Evolutionary conservation across 768 basidiomycete genomes (phyloP).

Genomic region (Mycena latifolia): DNA sequence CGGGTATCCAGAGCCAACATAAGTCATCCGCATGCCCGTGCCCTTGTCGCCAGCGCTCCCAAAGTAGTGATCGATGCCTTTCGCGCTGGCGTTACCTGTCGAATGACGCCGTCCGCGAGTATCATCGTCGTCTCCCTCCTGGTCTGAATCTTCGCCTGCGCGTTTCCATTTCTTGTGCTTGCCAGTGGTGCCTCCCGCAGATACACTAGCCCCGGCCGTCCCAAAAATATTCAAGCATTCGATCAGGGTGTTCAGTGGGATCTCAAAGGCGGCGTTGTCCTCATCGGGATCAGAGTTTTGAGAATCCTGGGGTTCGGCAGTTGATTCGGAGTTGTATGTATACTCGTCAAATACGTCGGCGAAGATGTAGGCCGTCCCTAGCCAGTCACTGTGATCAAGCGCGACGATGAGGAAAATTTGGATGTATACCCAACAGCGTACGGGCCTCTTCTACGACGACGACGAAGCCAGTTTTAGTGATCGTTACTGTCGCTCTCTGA

Average conservation of each 20-base stretch:
- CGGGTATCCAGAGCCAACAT: conserved; percentile 82
- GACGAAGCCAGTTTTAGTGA: conserved; percentile 77
- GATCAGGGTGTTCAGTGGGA: conserved; percentile 86
- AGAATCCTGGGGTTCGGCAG: conserved; percentile 38
- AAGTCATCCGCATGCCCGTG: conserved; percentile 90
- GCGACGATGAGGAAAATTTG: background rate
- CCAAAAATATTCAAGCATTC: conserved; percentile 97
- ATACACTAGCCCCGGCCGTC: conserved; percentile 67
- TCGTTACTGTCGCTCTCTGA: conserved; percentile 82
- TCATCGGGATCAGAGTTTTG: conserved; percentile 44
- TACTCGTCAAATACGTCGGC: conserved; percentile 86
- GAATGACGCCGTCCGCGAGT: conserved; percentile 51
- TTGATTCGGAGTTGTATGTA: conserved; percentile 63
- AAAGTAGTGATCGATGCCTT: conserved; percentile 71
- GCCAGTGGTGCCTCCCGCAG: conserved; percentile 37
- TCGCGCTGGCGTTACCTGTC: conserved; percentile 39
- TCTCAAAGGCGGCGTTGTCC: conserved; percentile 74
- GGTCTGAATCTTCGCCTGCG: conserved; percentile 61
- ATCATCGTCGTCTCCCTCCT: conserved; percentile 52
- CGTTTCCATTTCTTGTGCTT: conserved; percentile 64
- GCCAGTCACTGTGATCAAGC: conserved; percentile 7
- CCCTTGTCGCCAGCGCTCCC: conserved; percentile 66
- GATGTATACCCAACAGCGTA: conserved; percentile 74
- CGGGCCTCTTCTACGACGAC: conserved; percentile 90
- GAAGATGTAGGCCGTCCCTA: conserved; percentile 89